A percentile compares a stretch with the other conserved stretches of the same genome.
Evolutionary conservation across 495 filamentous ascomycete genomes (phyloP).

Genomic region (Podospora fimiseda): DNA sequence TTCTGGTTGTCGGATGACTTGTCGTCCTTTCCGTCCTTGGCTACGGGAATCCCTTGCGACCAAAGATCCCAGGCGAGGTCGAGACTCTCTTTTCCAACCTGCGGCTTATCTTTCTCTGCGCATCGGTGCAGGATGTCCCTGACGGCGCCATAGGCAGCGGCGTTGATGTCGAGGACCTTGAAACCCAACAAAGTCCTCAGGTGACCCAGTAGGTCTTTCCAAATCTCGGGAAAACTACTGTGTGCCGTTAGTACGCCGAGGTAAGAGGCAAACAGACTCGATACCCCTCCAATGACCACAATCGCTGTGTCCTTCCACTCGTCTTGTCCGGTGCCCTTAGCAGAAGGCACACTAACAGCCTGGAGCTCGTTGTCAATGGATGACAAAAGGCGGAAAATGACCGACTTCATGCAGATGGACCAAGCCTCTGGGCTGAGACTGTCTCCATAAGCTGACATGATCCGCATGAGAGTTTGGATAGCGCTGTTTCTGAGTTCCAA

Average conservation of each 20-base stretch:
- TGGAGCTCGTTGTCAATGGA: conserved; percentile 46
- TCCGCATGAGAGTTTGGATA: conserved; percentile 82
- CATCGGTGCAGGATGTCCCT: conserved; percentile 57
- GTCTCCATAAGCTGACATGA: conserved; percentile 86
- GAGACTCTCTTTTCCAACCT: conserved; percentile 51
- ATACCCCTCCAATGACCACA: conserved; percentile 63
- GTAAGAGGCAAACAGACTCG: conserved; percentile 61
- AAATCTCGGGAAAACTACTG: conserved; percentile 53
- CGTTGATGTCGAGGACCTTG: conserved; percentile 60
- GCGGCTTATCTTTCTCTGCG: conserved; percentile 38
- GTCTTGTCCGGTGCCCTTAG: conserved; percentile 34
- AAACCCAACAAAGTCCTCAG: conserved; percentile 55
- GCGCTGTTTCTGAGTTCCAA: conserved; percentile 88
- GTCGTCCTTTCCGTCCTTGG: conserved; percentile 36
- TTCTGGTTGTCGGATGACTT: conserved; percentile 61
- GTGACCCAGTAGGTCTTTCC: conserved; percentile 62
- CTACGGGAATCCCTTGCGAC: conserved; percentile 54
- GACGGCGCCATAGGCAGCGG: conserved; percentile 63
- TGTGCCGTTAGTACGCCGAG: conserved; percentile 55
- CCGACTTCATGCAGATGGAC: conserved; percentile 72
- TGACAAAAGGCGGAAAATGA: conserved; percentile 68
- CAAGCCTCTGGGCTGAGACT: conserved; percentile 71
- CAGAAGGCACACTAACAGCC: conserved; percentile 17
- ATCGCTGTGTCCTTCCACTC: conserved; percentile 75
- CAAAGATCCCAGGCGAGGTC: conserved; percentile 67